Evolutionary conservation across 2,329 filamentous ascomycete genomes (phyloP), one percentile per base, ranked within the genome.

Genomic region (Neonectria sp.): DNA sequence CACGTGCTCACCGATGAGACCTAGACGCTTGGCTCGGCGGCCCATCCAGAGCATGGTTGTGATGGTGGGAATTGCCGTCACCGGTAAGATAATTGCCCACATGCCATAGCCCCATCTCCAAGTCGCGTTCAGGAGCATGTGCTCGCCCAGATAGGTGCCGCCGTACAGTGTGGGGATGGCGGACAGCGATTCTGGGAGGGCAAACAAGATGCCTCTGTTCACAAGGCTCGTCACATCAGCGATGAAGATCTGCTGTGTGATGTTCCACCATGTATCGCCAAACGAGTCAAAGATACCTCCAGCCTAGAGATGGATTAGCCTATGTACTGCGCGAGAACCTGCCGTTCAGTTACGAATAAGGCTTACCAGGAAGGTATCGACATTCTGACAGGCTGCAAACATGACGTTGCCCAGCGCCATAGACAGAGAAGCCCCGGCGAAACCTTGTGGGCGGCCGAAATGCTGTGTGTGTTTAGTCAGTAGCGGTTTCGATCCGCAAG

Each of bases 41-140:
- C 40, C 40, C 40, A 43, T 43, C 40, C 40, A 43, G 40, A 43
- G 40, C 40, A 43, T 43, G n/a, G 21, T 72, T 0, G 37, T 17
- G 7, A 72, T 71, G 0, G 70, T 72, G 0, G 70, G 70, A 3
- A 72, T 60, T 1, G 68, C 68, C 15, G 70, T 71, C 0, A 71
- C 60, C 0, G 70, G 70, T 0, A 72, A 21, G 0, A 72, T 40
- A 1, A 72, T 72, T 0, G 68, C 24, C 70, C 70, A 72, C 59
- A 72, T 72, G 0, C 70, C 70, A 0, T 71, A 72, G 0, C 70
- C 70, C 70, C 70, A 71, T 56, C 70, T 68, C 70, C 70, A 72
- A 3, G 51, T 46, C 0, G 70, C 71, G 1, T 56, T 27, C 0
- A 68, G 35, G 0, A 72, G 68, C 4, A 72, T 71, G 2, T 72